Evolutionary conservation across 768 basidiomycete species (phyloP), one percentile per base, ranked within the genome.

Genomic region (Macrolepiota fuliginosa): DNA sequence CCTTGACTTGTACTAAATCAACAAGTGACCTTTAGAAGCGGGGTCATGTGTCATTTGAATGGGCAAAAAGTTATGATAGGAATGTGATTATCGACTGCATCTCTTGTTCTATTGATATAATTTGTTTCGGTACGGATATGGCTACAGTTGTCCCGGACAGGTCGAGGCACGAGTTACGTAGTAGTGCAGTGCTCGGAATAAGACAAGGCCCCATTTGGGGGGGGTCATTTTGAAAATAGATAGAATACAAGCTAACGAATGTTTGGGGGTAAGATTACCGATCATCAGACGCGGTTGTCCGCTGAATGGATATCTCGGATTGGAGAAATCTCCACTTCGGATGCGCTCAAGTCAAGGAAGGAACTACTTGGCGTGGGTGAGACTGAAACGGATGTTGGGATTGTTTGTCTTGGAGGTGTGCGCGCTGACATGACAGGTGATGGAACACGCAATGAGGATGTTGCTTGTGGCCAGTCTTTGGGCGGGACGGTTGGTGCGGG

Each of bases 291-390:
- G 11, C 29, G 45, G 53, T 61, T 25, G 40, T 61, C 42, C 10
- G 50, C 50, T 19, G 49, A 58, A 50, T 29, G 47, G 19, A 19
- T 15, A n/a, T 39, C 49, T 11, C 49, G 57, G 24, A 24, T n/a
- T n/a, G 49, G 50, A 1, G 50, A 27, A 4, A 51, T 56, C 9
- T 62, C 45, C 5, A 45, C 22, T 27, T 22, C 52, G 15, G 68
- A 63, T 17, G 57, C 36, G 4, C 65, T 60, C 12, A 72, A 55
- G 46, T 72, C 71, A 10, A 72, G 67, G 63, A 72, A 72, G 15
- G 71, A 72, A 4, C 63, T 64, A 22, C 66, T 56, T 2, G 68
- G 64, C 19, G 64, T 65, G 39, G 65, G 57, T 2, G 62, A 62
- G 4, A 64, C 54, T 17, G 68, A 66, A 53, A 67, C 63, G 4